Conservation (phyloP, 306 rosid species). For the Dicorynia guianensis region DNA sequence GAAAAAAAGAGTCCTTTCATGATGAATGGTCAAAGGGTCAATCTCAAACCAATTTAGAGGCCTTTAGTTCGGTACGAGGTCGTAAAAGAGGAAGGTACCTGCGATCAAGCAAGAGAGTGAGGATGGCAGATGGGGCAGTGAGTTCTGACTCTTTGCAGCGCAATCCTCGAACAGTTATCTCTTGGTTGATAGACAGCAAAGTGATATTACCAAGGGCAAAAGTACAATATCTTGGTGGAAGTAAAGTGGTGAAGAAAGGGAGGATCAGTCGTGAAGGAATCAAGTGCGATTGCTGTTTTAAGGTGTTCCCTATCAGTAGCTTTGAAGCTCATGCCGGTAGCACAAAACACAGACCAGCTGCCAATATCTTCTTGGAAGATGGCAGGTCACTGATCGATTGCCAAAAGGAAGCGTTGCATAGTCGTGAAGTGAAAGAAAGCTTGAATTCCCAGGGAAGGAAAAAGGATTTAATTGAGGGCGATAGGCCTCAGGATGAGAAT, state of each 20-base stretch:
- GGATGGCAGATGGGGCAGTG: not conserved
- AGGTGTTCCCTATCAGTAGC: conserved; percentile 40
- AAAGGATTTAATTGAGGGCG: not conserved
- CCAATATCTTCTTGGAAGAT: conserved; percentile 61
- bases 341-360: conserved; percentile 63
- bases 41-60: not conserved
- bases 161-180: conserved; percentile 39
- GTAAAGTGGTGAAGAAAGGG: conserved; percentile 44
- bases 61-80: not conserved
- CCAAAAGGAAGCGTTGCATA: conserved; percentile 30
- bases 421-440: not conserved
- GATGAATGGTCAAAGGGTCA: not conserved
- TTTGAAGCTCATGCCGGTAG: conserved; percentile 74
- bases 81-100: not conserved
- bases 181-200: conserved; percentile 46
- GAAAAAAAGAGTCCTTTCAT: not conserved
- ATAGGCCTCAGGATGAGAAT: not conserved
- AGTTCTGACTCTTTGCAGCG: not conserved
- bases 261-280: conserved; percentile 52
- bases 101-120: not conserved
- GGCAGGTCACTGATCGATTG: conserved; percentile 66
- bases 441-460: not conserved
- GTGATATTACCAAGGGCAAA: conserved; percentile 32
- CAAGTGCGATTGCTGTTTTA: conserved; percentile 63
- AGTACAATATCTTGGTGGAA: conserved; percentile 42